Percentiles rank a stretch among this genome's conserved stretches.
phyloP scores from a whole-genome alignment of 345 rosid genomes.

The Trapa incisa region DNA sequence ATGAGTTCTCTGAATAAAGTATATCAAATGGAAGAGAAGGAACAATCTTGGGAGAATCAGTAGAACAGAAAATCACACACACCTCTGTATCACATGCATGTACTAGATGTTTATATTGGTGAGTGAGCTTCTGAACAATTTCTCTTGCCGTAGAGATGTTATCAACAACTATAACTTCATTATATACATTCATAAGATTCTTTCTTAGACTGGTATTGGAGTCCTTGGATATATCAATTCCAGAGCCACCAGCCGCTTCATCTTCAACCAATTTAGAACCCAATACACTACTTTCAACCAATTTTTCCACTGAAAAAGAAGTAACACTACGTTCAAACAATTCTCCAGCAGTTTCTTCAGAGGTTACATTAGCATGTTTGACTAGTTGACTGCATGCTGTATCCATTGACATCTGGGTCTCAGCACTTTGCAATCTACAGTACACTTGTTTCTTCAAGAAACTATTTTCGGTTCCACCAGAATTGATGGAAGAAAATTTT shows the following conservation, averaged over 20 bases:
- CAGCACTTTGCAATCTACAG: background rate
- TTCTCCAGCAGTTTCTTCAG: background rate
- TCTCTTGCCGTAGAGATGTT: slow-evolving; percentile 40
- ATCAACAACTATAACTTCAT: slow-evolving; percentile 56
- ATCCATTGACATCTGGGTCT: no score
- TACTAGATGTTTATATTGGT: slow-evolving; percentile 43
- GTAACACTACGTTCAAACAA: background rate
- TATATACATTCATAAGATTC: slow-evolving; percentile 45
- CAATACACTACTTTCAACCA: background rate
- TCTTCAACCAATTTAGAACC: slow-evolving; percentile 4
- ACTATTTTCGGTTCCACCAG: no score
- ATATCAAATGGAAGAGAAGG: no score
- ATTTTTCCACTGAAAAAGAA: background rate
- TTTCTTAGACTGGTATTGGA: slow-evolving; percentile 22
- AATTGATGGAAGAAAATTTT: no score
- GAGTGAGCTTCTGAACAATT: slow-evolving; percentile 44
- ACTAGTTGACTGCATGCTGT: no score
- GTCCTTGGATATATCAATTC: no score
- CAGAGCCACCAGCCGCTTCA: background rate
- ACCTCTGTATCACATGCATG: slow-evolving; percentile 98
- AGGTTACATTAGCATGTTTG: no score
- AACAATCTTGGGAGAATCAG: no score
- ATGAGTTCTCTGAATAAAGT: background rate
- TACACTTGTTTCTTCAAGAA: background rate
- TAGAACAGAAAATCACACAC: slow-evolving; percentile 1